Evolutionary conservation across 179 eudicot genomes (phyloP), one percentile per base, ranked within the genome.

Genomic region (Heliamphora ciliata): DNA sequence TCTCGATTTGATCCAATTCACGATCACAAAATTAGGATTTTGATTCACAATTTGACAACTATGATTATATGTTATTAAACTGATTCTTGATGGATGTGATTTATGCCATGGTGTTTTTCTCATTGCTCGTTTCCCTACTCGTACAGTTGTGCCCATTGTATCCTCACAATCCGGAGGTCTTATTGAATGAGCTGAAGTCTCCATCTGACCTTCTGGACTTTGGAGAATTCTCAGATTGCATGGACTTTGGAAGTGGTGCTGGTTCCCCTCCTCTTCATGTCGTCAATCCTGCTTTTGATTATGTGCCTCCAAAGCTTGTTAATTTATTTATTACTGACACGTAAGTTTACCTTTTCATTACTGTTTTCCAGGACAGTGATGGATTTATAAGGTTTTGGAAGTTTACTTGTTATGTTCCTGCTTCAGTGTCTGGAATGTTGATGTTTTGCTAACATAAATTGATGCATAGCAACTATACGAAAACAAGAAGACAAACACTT

Each of bases 101-200:
- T 7, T 66, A 21, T 21, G 61, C 63, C 8, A 78, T 63, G 56
- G 72, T 63, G 8, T 21, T 64, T 81, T 51, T 66, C 56, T 79
- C 59, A 75, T 68, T 50, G 71, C 21, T 86, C 4, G 77, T 55
- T 74, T 76, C 58, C 54, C 76, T 74, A 7, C 79, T 31, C 87
- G 85, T 31, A 59, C 97, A 96, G 98, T 82, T 96, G 80, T 96
- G 98, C 81, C 99, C 99, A 76, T 82, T 96, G 84, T 94, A 96
- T 88, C 99, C 99, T 24, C 99, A 96, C 87, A 94, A 93, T 86
- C 99, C 98, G 21, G 99, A 96, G 86, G 95, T 96, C 64, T 88
- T 96, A 70, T 86, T 96, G 77, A 96, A 96, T 86, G 99, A 96
- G 85, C 90, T 96, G 84, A 96, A 93, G 84, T 94, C 98, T 63